These are phyloP conservation scores for Paramecium sexaurelia DNA, from an alignment of 73 alveolate genomes.

Conservation along the genomic window DNA sequence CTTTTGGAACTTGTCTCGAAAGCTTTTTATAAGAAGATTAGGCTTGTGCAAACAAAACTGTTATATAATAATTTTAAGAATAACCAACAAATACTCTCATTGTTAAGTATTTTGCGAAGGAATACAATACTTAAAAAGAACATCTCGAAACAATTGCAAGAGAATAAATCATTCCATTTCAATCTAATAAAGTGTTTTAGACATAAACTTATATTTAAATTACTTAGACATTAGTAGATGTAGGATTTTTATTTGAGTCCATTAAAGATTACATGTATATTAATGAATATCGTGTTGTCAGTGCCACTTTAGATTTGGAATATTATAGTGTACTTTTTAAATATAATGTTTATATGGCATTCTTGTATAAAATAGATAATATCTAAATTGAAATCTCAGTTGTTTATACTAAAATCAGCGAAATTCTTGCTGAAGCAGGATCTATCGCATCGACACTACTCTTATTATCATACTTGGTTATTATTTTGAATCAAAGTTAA, in stretches of 20 bases:
- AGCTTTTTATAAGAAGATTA: neutral
- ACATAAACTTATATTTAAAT: neutral
- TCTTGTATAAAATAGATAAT: neutral
- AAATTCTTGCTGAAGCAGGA: constrained; percentile 24
- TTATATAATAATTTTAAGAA: neutral
- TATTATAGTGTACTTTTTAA: neutral
- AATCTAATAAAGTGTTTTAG: neutral
- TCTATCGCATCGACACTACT: constrained; percentile 7
- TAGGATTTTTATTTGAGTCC: neutral
- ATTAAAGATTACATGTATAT: neutral
- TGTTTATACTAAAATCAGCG: constrained; percentile 13
- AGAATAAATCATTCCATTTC: neutral
- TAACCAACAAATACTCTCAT: neutral
- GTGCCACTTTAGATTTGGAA: neutral
- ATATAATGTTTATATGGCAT: neutral
- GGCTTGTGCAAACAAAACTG: neutral
- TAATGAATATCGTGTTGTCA: neutral
- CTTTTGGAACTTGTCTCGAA: neutral
- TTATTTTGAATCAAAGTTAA: neutral
- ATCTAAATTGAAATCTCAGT: neutral
- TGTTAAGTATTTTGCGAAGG: neutral
- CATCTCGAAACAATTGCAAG: neutral
- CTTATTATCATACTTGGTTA: neutral
- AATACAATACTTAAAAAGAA: neutral
- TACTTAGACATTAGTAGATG: neutral